These are phyloP conservation scores for Brasilioporus rufonigricans DNA, from an alignment of 768 basidiomycete genomes.

Conservation along the genomic window DNA sequence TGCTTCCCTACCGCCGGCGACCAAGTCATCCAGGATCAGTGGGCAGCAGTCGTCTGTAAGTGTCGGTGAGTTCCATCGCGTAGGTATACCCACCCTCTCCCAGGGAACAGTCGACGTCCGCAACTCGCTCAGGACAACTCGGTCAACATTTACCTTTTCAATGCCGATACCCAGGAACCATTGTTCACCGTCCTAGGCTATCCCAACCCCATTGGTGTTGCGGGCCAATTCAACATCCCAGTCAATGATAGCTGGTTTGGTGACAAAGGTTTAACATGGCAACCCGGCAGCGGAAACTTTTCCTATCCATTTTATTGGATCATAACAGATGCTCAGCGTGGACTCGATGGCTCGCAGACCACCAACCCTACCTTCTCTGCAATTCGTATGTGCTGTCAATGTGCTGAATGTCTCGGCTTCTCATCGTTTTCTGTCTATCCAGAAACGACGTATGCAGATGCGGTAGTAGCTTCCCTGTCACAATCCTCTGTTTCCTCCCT, in stretches of 20 bases:
- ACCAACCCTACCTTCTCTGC: conserved; percentile 76
- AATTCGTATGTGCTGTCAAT: conserved; percentile 60
- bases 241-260: conserved; percentile 82
- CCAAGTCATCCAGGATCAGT: conserved; percentile 67
- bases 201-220: conserved; percentile 50
- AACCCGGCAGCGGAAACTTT: conserved; percentile 43
- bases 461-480: conserved; percentile 56
- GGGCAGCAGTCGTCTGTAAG: conserved; percentile 79
- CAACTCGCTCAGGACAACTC: conserved; percentile 57
- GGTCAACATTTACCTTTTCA: conserved; percentile 78
- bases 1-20: conserved; percentile 67
- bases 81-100: conserved; percentile 13
- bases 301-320: conserved; percentile 78
- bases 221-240: conserved; percentile 50
- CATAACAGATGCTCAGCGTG: conserved; percentile 54
- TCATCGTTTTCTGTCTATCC: conserved; percentile 8
- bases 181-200: conserved; percentile 46
- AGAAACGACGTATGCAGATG: conserved; percentile 80
- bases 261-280: conserved; percentile 44
- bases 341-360: conserved; percentile 55
- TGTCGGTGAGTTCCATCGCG: conserved; percentile 24
- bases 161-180: conserved; percentile 60
- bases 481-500: conserved; percentile 34
- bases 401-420: not conserved
- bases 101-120: conserved; percentile 77